A percentile compares a stretch with the other conserved stretches of the same genome.
Conservation (phyloP, 2,329 filamentous ascomycete genomes). For the Hirsutella thompsonii region DNA sequence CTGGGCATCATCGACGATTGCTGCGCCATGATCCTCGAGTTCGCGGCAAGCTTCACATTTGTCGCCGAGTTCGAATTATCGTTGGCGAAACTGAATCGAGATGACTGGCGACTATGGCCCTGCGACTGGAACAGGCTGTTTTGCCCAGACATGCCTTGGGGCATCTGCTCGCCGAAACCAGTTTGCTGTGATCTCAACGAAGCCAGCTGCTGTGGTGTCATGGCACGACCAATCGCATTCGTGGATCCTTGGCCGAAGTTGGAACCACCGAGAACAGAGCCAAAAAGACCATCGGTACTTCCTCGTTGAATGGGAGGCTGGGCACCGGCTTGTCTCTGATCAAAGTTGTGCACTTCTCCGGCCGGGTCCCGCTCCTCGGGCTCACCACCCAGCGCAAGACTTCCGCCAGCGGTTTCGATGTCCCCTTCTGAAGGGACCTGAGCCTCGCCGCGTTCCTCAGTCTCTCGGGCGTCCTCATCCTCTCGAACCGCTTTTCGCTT, state of each 20-base stretch:
- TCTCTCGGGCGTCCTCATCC: constrained; percentile 48
- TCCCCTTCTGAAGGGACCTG: constrained; percentile 53
- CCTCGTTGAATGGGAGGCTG: constrained; percentile 67
- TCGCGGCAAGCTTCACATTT: constrained; percentile 64
- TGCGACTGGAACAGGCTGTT: constrained; percentile 38
- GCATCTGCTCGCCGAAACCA: constrained; percentile 47
- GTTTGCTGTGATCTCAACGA: constrained; percentile 53
- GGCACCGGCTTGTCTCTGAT: constrained; percentile 51
- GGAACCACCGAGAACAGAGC: constrained; percentile 32
- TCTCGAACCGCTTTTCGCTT: constrained; percentile 69
- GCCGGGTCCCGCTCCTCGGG: constrained; percentile 64
- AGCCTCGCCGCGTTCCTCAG: constrained; percentile 32
- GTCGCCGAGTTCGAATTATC: constrained; percentile 42
- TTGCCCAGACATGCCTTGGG: constrained; percentile 40
- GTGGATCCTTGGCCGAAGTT: constrained; percentile 35
- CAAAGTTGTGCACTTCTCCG: constrained; percentile 36
- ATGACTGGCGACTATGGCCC: constrained; percentile 71
- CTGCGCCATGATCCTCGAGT: constrained; percentile 70
- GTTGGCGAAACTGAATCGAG: constrained; percentile 77
- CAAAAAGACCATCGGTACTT: constrained; percentile 39
- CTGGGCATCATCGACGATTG: constrained; percentile 79
- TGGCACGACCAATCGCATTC: constrained; percentile 48
- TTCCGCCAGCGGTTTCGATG: constrained; percentile 65
- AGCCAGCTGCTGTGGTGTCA: constrained; percentile 68
- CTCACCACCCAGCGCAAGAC: constrained; percentile 81